Percentiles rank a stretch among this genome's conserved stretches.
Conservation (phyloP, 208 protist species). For the Leishmania aethiopica region DNA sequence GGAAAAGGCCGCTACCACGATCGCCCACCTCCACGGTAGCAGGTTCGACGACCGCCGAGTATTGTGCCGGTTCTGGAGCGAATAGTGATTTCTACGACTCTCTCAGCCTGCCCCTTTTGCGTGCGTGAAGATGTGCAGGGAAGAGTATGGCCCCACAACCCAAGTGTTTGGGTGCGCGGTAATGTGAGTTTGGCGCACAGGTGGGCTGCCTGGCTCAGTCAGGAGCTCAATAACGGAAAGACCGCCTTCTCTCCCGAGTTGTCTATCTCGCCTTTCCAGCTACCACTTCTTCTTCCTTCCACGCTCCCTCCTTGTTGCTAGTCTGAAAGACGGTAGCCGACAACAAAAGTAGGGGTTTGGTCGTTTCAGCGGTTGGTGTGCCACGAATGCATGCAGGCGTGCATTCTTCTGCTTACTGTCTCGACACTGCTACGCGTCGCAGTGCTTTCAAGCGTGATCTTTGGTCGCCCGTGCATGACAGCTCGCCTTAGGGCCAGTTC, state of each 20-base stretch:
- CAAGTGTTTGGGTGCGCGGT: not conserved
- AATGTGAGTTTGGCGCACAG: not conserved
- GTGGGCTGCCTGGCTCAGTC: not conserved
- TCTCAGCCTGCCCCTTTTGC: not conserved
- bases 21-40: constrained; percentile 65
- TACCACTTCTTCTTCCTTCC: not conserved
- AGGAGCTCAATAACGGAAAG: not conserved
- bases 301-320: not conserved
- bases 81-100: not conserved
- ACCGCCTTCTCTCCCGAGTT: not conserved
- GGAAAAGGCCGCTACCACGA: constrained; percentile 53
- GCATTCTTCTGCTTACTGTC: not conserved
- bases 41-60: constrained; percentile 62
- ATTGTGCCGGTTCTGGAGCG: constrained; percentile 57
- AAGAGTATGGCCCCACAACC: not conserved
- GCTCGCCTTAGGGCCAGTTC: not conserved
- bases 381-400: not conserved
- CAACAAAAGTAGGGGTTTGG: not conserved
- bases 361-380: not conserved
- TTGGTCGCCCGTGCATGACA: not conserved
- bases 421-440: not conserved
- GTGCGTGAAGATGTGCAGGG: not conserved
- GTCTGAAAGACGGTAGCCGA: not conserved
- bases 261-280: not conserved
- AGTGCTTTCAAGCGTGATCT: not conserved